Conservation (phyloP, 2,329 filamentous ascomycete genomes). For the Tolypocladium ophioglossoides region DNA sequence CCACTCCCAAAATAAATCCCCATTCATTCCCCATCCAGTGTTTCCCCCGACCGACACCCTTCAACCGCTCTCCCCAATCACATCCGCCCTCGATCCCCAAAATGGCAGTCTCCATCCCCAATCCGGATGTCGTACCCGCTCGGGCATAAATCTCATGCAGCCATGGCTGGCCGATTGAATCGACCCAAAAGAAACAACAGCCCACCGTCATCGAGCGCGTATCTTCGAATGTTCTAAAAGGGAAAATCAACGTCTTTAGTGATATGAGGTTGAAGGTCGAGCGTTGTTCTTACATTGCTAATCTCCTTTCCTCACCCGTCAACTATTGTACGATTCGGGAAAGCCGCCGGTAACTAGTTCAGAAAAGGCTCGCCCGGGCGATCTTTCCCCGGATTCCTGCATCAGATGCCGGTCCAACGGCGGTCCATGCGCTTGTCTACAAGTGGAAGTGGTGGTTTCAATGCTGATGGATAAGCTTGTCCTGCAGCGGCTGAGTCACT, state of each 20-base stretch:
- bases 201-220: background rate
- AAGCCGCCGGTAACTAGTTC: background rate
- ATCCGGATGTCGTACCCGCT: constrained; percentile 4
- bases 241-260: background rate
- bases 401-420: background rate
- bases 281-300: background rate
- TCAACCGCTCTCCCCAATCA: background rate
- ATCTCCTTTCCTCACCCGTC: background rate
- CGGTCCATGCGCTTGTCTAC: constrained; percentile 1
- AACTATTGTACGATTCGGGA: background rate
- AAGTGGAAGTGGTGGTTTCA: background rate
- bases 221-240: background rate
- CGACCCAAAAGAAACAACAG: constrained; percentile 8
- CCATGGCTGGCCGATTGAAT: background rate
- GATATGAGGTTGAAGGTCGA: background rate
- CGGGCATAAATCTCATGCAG: background rate
- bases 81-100: constrained; percentile 3
- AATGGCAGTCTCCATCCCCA: constrained; percentile 7
- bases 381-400: constrained; percentile 1
- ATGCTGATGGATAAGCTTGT: background rate
- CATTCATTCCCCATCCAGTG: background rate
- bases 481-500: background rate
- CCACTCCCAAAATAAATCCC: background rate
- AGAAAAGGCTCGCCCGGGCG: constrained; percentile 3
- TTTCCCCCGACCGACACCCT: background rate